phyloP scores from a whole-genome alignment of 2,329 filamentous ascomycete species.

The Cordyceps sp. region DNA sequence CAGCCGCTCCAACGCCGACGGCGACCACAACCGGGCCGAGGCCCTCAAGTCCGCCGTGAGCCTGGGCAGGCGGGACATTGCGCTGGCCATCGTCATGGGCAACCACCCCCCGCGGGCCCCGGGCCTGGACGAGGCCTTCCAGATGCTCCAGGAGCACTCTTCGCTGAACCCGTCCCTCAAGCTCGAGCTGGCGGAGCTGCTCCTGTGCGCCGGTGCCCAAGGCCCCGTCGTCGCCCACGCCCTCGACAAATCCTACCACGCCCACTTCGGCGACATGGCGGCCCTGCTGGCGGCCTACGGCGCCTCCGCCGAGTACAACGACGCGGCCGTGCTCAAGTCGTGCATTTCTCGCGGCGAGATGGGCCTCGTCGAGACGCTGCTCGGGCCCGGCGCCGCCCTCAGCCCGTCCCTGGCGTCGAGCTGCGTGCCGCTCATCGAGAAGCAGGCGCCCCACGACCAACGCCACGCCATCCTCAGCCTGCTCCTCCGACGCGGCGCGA shows the following conservation, averaged over 20 bases:
- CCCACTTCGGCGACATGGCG: conserved; percentile 37
- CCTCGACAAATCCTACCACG: conserved; percentile 29
- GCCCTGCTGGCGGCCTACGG: conserved; percentile 34
- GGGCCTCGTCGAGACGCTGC: conserved; percentile 27
- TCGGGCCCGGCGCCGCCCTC: conserved; percentile 25
- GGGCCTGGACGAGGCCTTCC: conserved; percentile 33
- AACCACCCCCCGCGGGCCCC: conserved; percentile 30
- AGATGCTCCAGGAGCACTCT: conserved; percentile 25
- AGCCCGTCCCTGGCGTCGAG: conserved; percentile 29
- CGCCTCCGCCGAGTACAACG: conserved; percentile 36
- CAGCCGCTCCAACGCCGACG: conserved; percentile 35
- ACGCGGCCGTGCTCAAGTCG: conserved; percentile 29
- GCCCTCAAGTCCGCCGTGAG: conserved; percentile 33
- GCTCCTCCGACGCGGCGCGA: conserved; percentile 33
- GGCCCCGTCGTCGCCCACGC: conserved; percentile 32
- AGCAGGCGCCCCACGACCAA: conserved; percentile 25
- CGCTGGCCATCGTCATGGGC: conserved; percentile 35
- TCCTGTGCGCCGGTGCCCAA: conserved; percentile 40
- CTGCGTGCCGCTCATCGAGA: conserved; percentile 31
- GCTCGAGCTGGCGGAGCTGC: conserved; percentile 32
- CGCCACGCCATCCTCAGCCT: conserved; percentile 26
- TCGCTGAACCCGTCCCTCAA: conserved; percentile 31
- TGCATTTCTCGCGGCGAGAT: conserved; percentile 27
- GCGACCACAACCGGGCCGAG: conserved; percentile 31
- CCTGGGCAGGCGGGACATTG: conserved; percentile 34